These are phyloP conservation scores for Dendrobium catenatum DNA, from an alignment of 106 monocot species.

Conservation along the genomic window DNA sequence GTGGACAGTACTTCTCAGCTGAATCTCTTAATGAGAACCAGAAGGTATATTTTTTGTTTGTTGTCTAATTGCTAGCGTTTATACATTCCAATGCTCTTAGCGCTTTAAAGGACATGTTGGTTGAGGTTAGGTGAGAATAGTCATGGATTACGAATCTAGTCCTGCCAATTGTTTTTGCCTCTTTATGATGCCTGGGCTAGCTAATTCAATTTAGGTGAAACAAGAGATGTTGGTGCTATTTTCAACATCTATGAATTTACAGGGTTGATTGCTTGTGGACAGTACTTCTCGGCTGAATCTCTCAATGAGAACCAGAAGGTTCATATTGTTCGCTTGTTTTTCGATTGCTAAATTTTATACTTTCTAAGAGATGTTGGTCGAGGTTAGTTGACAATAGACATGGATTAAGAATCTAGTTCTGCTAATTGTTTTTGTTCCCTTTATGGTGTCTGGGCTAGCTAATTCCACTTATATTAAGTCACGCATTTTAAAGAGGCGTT, in stretches of 20 bases:
- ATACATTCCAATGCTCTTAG: neutral
- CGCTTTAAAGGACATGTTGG: slow-evolving; percentile 15
- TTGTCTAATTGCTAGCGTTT: neutral
- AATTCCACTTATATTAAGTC: neutral
- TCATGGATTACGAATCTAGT: neutral
- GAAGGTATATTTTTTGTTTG: slow-evolving; percentile 28
- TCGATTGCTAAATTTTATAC: neutral
- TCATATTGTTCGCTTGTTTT: neutral
- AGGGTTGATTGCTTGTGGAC: slow-evolving; percentile 42
- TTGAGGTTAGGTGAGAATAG: slow-evolving; percentile 15
- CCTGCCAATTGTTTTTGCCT: slow-evolving; percentile 1
- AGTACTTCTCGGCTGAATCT: slow-evolving; percentile 36
- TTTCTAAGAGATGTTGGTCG: slow-evolving; percentile 14
- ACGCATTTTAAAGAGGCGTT: neutral
- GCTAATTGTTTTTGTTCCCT: neutral
- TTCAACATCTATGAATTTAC: slow-evolving; percentile 65
- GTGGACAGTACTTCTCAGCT: slow-evolving; percentile 40
- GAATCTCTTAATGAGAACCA: slow-evolving; percentile 32
- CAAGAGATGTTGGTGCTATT: slow-evolving; percentile 44
- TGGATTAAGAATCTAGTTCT: neutral
- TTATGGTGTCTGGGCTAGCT: neutral
- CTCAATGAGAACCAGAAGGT: slow-evolving; percentile 50
- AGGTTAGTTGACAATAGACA: slow-evolving; percentile 13
- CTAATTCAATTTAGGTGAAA: slow-evolving; percentile 13
- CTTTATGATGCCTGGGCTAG: neutral